Evolutionary conservation across 352 stramenopile species (phyloP), one percentile per base, ranked within the genome.

Genomic region (Phytophthora litchii): DNA sequence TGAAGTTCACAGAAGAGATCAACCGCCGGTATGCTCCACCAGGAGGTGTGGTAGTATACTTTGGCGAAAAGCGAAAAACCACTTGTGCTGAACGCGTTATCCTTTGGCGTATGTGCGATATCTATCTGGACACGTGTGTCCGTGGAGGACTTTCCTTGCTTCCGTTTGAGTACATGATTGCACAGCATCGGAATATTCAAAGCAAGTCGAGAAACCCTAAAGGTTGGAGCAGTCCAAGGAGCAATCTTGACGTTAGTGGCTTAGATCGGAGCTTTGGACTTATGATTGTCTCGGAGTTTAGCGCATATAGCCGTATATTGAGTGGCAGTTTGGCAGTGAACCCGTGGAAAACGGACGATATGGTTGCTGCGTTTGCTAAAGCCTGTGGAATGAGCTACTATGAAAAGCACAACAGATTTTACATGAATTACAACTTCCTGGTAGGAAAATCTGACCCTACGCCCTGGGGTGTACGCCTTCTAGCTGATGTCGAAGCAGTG

Each of bases 201-300:
- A 72, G 78, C 51, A 69, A 72, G 1, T 61, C 46, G 9, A 77
- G 25, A 27, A 53, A 21, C 34, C 43, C 59, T 37, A 60, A 48
- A 38, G 60, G 58, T n/a, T 73, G 64, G 64, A 68, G 57, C 16
- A 72, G 64, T 16, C 52, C 64, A 29, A 58, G 48, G 53, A 48
- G 64, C 13, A 57, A 37, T 41, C 17, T 44, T 12, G 56, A 71
- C 16, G 53, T 60, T 40, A 62, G 72, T 25, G 57, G 54, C 10
- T 59, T 41, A 3, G 71, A 75, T 10, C 70, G 74, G 14, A 62
- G 49, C 38, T 85, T 89, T 43, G 95, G 95, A 17, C 60, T 96
- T 3, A 93, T 98, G 67, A 94, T 99, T 29, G 78, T 98, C 3
- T 99, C 93, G 21, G 97, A 99, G 68, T 99, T 99, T 71, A 91